Percentiles rank a stretch among this genome's conserved stretches.
These are phyloP conservation scores for Umbilicus rupestris DNA, from an alignment of 164 flowering plant species.

Conservation along the genomic window DNA sequence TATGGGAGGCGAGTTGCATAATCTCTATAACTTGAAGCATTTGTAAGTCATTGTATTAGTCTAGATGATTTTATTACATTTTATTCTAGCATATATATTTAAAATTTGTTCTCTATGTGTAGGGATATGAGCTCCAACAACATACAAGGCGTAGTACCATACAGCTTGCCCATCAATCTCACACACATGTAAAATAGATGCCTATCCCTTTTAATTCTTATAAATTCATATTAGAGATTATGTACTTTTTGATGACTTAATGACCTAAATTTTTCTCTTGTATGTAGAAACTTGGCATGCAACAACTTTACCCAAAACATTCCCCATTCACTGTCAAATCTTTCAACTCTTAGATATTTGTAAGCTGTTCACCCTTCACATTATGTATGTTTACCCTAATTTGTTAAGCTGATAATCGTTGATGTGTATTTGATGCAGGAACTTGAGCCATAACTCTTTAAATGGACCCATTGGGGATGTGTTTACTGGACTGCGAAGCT, in stretches of 20 bases:
- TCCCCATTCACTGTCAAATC: constrained; percentile 37
- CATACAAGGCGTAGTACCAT: constrained; percentile 57
- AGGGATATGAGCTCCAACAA: constrained; percentile 70
- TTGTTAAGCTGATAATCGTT: constrained; percentile 4
- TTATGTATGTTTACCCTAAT: background rate
- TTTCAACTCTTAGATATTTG: constrained; percentile 54
- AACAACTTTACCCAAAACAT: constrained; percentile 47
- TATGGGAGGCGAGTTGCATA: constrained; percentile 41
- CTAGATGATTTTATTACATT: background rate
- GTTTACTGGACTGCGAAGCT: constrained; percentile 40
- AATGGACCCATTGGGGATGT: constrained; percentile 70
- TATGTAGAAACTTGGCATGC: constrained; percentile 56
- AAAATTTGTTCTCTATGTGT: constrained; percentile 9
- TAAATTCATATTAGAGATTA: background rate
- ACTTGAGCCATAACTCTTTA: constrained; percentile 63
- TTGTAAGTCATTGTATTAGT: constrained; percentile 35
- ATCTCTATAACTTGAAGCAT: constrained; percentile 45
- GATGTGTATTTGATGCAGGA: constrained; percentile 33
- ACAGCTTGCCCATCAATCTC: constrained; percentile 51
- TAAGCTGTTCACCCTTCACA: constrained; percentile 25
- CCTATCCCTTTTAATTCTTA: background rate
- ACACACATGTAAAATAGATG: constrained; percentile 55
- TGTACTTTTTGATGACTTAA: background rate
- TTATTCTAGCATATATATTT: background rate
- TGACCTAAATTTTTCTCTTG: background rate